Percentiles rank a stretch among this genome's conserved stretches.
phyloP scores from a whole-genome alignment of 2,329 filamentous ascomycete species.

The Plenodomus biglobosus region DNA sequence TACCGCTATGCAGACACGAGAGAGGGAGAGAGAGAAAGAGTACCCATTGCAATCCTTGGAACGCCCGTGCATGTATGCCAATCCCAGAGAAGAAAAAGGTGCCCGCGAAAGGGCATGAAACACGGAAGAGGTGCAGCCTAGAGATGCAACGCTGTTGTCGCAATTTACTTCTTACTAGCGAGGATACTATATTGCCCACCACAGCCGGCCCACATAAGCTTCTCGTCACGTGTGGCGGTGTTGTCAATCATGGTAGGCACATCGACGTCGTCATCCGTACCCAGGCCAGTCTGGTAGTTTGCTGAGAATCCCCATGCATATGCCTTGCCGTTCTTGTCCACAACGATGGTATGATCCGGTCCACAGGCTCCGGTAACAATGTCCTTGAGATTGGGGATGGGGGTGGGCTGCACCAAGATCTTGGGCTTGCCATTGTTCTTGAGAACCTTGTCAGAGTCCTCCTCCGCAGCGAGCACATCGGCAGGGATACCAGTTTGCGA shows the following conservation, averaged over 20 bases:
- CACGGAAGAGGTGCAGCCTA: not conserved
- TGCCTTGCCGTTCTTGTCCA: conserved; percentile 68
- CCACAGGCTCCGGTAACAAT: conserved; percentile 63
- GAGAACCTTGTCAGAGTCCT: conserved; percentile 48
- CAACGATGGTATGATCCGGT: conserved; percentile 72
- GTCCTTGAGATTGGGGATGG: conserved; percentile 60
- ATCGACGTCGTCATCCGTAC: conserved; percentile 75
- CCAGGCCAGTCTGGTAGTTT: conserved; percentile 79
- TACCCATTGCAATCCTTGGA: not conserved
- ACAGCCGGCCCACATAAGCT: conserved; percentile 76
- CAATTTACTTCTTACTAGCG: conserved; percentile 41
- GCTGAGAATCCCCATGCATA: conserved; percentile 80
- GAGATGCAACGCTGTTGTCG: not conserved
- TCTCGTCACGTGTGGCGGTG: conserved; percentile 73
- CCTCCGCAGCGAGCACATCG: conserved; percentile 28
- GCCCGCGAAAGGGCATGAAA: not conserved
- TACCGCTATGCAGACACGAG: not conserved
- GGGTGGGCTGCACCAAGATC: conserved; percentile 68
- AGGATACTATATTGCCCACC: conserved; percentile 80
- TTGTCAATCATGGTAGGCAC: conserved; percentile 81
- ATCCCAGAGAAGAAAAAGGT: not conserved
- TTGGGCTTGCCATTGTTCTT: conserved; percentile 64
- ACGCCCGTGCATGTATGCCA: not conserved
- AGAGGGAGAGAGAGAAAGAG: too few species aligned
- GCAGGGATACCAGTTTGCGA: conserved; percentile 54